Percentiles rank a stretch among this genome's conserved stretches.
Conservation (phyloP, 768 basidiomycete genomes). For the Podaxis sp. region DNA sequence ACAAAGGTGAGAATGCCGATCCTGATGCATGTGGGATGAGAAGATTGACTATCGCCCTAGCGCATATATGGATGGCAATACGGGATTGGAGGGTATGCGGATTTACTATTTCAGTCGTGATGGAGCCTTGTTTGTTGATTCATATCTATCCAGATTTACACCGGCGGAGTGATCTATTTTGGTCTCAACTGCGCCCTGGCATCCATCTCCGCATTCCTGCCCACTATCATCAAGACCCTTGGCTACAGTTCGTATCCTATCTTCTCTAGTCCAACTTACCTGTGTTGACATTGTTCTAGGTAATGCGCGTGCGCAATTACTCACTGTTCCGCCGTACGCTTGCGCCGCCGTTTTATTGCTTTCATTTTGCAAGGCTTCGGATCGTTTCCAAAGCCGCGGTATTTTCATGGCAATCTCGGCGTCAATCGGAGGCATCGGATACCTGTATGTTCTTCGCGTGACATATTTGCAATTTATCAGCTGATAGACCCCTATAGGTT, state of each 20-base stretch:
- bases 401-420: constrained; percentile 45
- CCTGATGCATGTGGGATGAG: neutral
- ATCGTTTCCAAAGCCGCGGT: constrained; percentile 62
- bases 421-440: constrained; percentile 55
- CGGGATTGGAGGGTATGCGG: constrained; percentile 66
- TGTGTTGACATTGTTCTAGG: constrained; percentile 35
- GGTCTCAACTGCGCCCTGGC: constrained; percentile 74
- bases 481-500: constrained; percentile 36
- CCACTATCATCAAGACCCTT: constrained; percentile 76
- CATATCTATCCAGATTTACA: constrained; percentile 46
- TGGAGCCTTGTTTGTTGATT: constrained; percentile 4
- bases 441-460: constrained; percentile 46
- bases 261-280: neutral
- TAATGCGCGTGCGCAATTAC: constrained; percentile 64
- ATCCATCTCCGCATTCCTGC: constrained; percentile 82
- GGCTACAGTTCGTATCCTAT: constrained; percentile 56
- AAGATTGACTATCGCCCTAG: constrained; percentile 30
- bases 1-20: constrained; percentile 44
- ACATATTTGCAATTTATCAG: neutral
- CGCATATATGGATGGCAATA: constrained; percentile 62
- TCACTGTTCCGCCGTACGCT: constrained; percentile 83
- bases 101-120: neutral
- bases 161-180: constrained; percentile 74
- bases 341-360: constrained; percentile 66
- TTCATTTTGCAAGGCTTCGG: constrained; percentile 58